Conservation (phyloP, 164 flowering plant species). For the Platanus orientalis region DNA sequence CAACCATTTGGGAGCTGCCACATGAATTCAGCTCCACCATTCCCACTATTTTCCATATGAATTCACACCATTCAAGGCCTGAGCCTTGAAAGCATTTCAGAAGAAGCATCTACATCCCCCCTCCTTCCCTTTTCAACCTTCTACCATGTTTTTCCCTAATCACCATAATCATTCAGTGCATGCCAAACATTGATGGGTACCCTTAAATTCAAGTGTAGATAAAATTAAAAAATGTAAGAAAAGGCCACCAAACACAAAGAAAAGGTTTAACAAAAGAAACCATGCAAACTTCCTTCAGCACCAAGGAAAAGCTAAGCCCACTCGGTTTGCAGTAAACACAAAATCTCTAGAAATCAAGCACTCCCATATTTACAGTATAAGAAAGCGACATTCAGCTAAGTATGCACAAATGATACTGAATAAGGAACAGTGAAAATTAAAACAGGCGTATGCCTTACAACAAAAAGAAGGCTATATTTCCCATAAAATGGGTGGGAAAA, state of each 20-base stretch:
- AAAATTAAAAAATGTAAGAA: not conserved
- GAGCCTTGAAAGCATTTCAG: too few relatives aligned
- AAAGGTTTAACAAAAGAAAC: conserved; percentile 5
- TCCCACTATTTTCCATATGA: too few relatives aligned
- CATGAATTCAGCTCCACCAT: too few relatives aligned
- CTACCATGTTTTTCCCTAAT: too few relatives aligned
- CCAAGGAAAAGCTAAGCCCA: conserved; percentile 14
- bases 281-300: conserved; percentile 15
- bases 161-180: too few relatives aligned
- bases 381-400: conserved; percentile 21
- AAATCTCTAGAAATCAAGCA: conserved; percentile 20
- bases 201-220: too few relatives aligned
- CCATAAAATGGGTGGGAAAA: conserved; percentile 1
- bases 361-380: conserved; percentile 37
- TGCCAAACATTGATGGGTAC: too few relatives aligned
- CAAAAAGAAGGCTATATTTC: not conserved
- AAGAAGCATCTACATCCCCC: too few relatives aligned
- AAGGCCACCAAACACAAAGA: not conserved
- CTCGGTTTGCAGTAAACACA: conserved; percentile 17
- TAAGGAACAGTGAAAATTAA: conserved; percentile 7
- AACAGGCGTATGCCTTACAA: conserved; percentile 12
- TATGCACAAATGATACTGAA: conserved; percentile 20
- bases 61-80: too few relatives aligned
- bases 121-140: too few relatives aligned
- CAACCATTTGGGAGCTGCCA: too few relatives aligned